Percentiles rank a stretch among this genome's conserved stretches.
phyloP scores from a whole-genome alignment of 2,329 filamentous ascomycete species.

The Colletotrichum musae region DNA sequence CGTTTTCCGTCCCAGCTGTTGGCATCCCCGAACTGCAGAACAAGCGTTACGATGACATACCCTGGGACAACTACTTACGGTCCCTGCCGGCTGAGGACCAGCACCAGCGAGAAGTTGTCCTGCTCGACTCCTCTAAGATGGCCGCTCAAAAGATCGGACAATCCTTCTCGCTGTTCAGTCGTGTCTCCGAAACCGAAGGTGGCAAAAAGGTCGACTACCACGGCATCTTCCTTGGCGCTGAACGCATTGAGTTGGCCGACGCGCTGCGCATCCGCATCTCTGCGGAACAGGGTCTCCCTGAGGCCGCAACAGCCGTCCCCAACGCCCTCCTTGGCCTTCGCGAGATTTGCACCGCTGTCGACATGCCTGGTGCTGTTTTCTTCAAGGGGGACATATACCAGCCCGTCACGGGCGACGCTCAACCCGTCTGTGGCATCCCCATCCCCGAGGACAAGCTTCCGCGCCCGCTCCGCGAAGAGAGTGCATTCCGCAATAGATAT shows the following conservation, averaged over 20 bases:
- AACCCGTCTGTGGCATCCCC: constrained; percentile 42
- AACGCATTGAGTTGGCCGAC: constrained; percentile 63
- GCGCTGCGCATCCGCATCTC: constrained; percentile 63
- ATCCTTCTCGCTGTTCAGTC: constrained; percentile 65
- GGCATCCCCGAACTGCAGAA: constrained; percentile 55
- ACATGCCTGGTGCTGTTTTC: constrained; percentile 54
- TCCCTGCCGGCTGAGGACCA: constrained; percentile 52
- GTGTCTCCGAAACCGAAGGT: constrained; percentile 48
- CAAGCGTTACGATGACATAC: constrained; percentile 57
- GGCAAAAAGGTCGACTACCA: constrained; percentile 56
- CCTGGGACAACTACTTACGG: constrained; percentile 56
- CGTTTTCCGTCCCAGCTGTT: constrained; percentile 65
- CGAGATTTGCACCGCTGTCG: constrained; percentile 55
- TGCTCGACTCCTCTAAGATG: constrained; percentile 66
- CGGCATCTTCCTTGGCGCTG: constrained; percentile 66
- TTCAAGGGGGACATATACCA: constrained; percentile 59
- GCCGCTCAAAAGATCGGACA: constrained; percentile 64
- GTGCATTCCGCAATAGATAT: constrained; percentile 55
- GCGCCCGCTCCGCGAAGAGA: constrained; percentile 56
- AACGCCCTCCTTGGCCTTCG: constrained; percentile 55
- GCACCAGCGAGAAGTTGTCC: constrained; percentile 57
- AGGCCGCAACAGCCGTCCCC: constrained; percentile 43
- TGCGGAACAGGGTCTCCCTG: constrained; percentile 46
- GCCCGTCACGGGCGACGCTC: constrained; percentile 47
- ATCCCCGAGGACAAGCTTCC: constrained; percentile 56